phyloP scores from a whole-genome alignment of 2,329 filamentous ascomycete species.

The Chrysoporthe puriensis region DNA sequence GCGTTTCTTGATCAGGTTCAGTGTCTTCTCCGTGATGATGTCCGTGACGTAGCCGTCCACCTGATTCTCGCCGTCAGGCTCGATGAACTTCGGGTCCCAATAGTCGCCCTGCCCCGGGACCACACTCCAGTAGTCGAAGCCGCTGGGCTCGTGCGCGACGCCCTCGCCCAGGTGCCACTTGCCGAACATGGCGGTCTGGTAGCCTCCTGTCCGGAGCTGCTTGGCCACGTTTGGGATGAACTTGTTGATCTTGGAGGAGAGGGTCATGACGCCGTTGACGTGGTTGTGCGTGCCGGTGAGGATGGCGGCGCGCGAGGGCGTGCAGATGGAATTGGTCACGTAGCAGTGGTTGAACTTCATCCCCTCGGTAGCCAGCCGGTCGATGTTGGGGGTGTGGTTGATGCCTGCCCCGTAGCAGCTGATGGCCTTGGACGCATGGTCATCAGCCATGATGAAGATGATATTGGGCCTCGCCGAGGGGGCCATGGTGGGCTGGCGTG shows the following conservation, averaged over 20 bases:
- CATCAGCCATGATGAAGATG: slow-evolving; percentile 59
- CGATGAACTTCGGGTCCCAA: slow-evolving; percentile 54
- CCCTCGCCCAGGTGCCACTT: slow-evolving; percentile 60
- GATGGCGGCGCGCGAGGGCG: slow-evolving; percentile 54
- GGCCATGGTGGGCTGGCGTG: neutral
- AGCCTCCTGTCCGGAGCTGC: slow-evolving; percentile 48
- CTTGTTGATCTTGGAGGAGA: slow-evolving; percentile 54
- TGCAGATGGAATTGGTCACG: slow-evolving; percentile 58
- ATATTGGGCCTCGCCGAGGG: slow-evolving; percentile 39
- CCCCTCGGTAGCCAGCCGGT: slow-evolving; percentile 52
- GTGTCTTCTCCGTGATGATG: slow-evolving; percentile 54
- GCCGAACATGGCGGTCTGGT: slow-evolving; percentile 56
- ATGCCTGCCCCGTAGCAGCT: slow-evolving; percentile 54
- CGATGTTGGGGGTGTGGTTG: slow-evolving; percentile 55
- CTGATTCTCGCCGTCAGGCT: slow-evolving; percentile 37
- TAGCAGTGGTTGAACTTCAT: slow-evolving; percentile 58
- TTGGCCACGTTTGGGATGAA: slow-evolving; percentile 56
- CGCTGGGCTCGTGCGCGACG: slow-evolving; percentile 47
- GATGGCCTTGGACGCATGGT: slow-evolving; percentile 56
- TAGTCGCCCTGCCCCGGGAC: slow-evolving; percentile 57
- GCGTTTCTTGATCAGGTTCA: slow-evolving; percentile 44
- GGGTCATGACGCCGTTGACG: slow-evolving; percentile 55
- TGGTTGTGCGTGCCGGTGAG: slow-evolving; percentile 56
- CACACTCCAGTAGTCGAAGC: slow-evolving; percentile 57
- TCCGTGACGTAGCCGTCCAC: slow-evolving; percentile 53